Evolutionary conservation across 768 basidiomycete species (phyloP).

Genomic region (Pleurotus salmoneostramineus): DNA sequence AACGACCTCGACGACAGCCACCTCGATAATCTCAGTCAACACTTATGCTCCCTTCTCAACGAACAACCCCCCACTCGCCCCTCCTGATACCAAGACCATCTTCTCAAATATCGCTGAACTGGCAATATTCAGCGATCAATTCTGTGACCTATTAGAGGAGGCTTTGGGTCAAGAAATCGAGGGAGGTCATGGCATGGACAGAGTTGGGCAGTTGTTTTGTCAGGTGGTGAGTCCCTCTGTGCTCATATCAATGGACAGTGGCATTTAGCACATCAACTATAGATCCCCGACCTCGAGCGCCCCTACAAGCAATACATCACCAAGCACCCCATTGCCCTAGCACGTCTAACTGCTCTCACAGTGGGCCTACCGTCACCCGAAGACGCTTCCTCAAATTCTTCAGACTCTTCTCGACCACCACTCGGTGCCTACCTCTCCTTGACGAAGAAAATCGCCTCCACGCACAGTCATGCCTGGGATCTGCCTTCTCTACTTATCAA

Average conservation of each 20-base stretch:
- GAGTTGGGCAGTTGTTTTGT: constrained; percentile 67
- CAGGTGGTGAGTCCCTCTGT: constrained; percentile 48
- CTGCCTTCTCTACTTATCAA: constrained; percentile 93
- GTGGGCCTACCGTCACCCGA: background rate
- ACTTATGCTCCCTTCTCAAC: constrained; percentile 15
- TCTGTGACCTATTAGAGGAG: constrained; percentile 60
- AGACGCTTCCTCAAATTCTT: constrained; percentile 44
- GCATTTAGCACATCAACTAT: constrained; percentile 2
- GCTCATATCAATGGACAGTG: constrained; percentile 1
- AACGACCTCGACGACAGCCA: constrained; percentile 45
- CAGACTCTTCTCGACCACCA: constrained; percentile 44
- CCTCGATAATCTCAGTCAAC: constrained; percentile 45
- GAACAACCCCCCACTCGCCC: constrained; percentile 58
- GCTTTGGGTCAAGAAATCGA: constrained; percentile 63
- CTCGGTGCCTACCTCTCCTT: constrained; percentile 64
- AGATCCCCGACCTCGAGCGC: constrained; percentile 70
- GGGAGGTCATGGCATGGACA: constrained; percentile 65
- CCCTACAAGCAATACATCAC: constrained; percentile 82
- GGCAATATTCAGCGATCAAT: constrained; percentile 64
- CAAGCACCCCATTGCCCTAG: constrained; percentile 63
- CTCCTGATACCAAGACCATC: constrained; percentile 65
- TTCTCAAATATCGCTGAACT: constrained; percentile 78
- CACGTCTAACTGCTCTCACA: constrained; percentile 68
- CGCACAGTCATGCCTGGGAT: constrained; percentile 87
- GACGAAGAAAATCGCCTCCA: constrained; percentile 62